Evolutionary conservation across 768 basidiomycete genomes (phyloP), one percentile per base, ranked within the genome.

Genomic region (Boletus tomentosulus): DNA sequence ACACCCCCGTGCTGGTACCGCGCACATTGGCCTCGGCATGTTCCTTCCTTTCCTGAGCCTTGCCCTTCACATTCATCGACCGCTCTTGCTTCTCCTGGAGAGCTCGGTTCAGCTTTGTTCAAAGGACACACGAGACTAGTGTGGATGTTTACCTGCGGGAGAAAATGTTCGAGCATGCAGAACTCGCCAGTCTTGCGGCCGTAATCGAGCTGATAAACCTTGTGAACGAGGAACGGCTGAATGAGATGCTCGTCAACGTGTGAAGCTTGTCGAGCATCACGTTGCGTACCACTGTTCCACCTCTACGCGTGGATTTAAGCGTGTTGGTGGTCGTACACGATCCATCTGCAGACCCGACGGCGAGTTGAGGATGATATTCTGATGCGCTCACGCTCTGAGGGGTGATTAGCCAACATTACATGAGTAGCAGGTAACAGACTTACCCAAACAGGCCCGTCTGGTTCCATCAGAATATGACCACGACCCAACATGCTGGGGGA

Each of bases 141-240:
- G 1, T 11, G 6, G 38, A 57, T 57, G 22, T 12, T 37, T 47
- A 85, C 93, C 71, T 85, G 81, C 2, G 94, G 91, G 7, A 87
- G 68, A 60, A 96, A 85, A 24, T 82, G 80, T 54, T 98, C 96
- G n/a, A 94, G 71, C 85, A 98, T 92, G 24, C 95, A 78, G 65
- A 81, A 93, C 55, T 90, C 83, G 22, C 82, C 81, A 0, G 81
- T 81, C 7, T 77, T 81, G 38, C 87, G 83, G 60, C 84, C 92
- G 62, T 90, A 92, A 69, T 98, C 96, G 49, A 98, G 77, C 64
- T 90, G 89, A 62, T 83, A 97, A 16, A 96, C 77, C 67, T 83
- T 85, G 66, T 90, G 86, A 15, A 84, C 76, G 57, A 92, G 83
- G 62, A 89, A 86, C 0, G 89, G 86, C 87, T 91, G 46, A 8